Evolutionary conservation across 2,329 filamentous ascomycete species (phyloP).

Genomic region (Monosporascus ibericus): DNA sequence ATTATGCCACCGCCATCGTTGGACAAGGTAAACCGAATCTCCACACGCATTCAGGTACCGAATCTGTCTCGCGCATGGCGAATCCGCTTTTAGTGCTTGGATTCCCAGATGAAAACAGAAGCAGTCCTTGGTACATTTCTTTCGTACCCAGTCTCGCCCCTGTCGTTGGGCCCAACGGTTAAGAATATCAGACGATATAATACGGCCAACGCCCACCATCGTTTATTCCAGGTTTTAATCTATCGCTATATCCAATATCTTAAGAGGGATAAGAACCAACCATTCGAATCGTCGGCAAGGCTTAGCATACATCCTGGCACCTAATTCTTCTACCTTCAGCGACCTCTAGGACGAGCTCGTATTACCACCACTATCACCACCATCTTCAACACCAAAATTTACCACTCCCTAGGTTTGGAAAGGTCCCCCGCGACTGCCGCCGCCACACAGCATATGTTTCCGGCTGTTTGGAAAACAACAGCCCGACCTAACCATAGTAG

Average conservation of each 20-base stretch:
- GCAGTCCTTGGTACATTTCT: slow-evolving; percentile 34
- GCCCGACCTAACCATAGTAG: slow-evolving; percentile 19
- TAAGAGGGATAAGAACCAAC: slow-evolving; percentile 28
- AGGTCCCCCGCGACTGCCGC: slow-evolving; percentile 17
- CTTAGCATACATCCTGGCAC: slow-evolving; percentile 21
- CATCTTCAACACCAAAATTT: slow-evolving; percentile 11
- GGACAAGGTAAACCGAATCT: slow-evolving; percentile 37
- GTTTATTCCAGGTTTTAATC: slow-evolving; percentile 24
- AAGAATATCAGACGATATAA: slow-evolving; percentile 43
- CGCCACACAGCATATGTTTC: slow-evolving; percentile 29
- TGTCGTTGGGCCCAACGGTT: slow-evolving; percentile 27
- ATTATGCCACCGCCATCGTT: slow-evolving; percentile 50
- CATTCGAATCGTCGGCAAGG: slow-evolving; percentile 20
- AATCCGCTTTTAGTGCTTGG: slow-evolving; percentile 41
- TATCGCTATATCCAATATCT: slow-evolving; percentile 29
- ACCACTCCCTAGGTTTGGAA: slow-evolving; percentile 14
- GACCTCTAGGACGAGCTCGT: slow-evolving; percentile 15
- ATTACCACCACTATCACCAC: slow-evolving; percentile 12
- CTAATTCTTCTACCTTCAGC: slow-evolving; percentile 17
- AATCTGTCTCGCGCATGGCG: slow-evolving; percentile 42
- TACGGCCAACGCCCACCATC: slow-evolving; percentile 32
- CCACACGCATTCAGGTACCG: slow-evolving; percentile 39
- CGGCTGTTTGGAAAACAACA: slow-evolving; percentile 25
- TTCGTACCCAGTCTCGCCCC: slow-evolving; percentile 29
- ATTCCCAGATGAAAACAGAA: slow-evolving; percentile 35